Evolutionary conservation across 2,329 filamentous ascomycete genomes (phyloP).

Genomic region (Arthrobotrys pseudoclavata): DNA sequence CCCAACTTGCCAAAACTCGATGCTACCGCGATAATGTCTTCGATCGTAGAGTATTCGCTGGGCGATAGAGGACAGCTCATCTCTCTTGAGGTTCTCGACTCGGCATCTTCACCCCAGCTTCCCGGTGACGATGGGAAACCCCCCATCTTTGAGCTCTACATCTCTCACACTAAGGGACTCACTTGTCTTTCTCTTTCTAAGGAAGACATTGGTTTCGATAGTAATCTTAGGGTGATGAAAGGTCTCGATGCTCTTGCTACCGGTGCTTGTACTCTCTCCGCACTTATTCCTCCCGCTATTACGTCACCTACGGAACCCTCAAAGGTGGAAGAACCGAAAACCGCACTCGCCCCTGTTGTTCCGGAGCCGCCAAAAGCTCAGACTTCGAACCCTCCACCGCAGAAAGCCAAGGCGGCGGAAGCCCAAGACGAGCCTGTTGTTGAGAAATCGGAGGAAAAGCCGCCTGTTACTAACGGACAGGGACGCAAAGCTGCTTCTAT

Average conservation of each 20-base stretch:
- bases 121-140: constrained; percentile 64
- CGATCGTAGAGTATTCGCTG: constrained; percentile 94
- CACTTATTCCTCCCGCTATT: constrained; percentile 72
- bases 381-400: constrained; percentile 62
- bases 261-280: constrained; percentile 80
- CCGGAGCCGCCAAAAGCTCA: constrained; percentile 62
- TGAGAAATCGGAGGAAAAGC: constrained; percentile 63
- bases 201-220: constrained; percentile 89
- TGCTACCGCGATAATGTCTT: constrained; percentile 96
- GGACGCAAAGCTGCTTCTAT: constrained; percentile 52
- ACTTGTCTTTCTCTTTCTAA: constrained; percentile 88
- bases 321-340: constrained; percentile 66
- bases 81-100: constrained; percentile 88
- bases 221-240: constrained; percentile 87
- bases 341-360: constrained; percentile 61
- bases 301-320: constrained; percentile 67
- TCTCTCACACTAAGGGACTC: constrained; percentile 98
- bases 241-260: constrained; percentile 81
- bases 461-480: constrained; percentile 59
- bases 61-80: constrained; percentile 86
- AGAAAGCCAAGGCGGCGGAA: constrained; percentile 62
- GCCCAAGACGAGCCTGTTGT: constrained; percentile 61
- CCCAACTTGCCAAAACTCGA: constrained; percentile 83
- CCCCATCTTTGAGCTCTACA: constrained; percentile 91
- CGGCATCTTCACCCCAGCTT: constrained; percentile 71